These are phyloP conservation scores for Eleusine indica DNA, from an alignment of 176 grass and related monocot genomes.

Conservation along the genomic window DNA sequence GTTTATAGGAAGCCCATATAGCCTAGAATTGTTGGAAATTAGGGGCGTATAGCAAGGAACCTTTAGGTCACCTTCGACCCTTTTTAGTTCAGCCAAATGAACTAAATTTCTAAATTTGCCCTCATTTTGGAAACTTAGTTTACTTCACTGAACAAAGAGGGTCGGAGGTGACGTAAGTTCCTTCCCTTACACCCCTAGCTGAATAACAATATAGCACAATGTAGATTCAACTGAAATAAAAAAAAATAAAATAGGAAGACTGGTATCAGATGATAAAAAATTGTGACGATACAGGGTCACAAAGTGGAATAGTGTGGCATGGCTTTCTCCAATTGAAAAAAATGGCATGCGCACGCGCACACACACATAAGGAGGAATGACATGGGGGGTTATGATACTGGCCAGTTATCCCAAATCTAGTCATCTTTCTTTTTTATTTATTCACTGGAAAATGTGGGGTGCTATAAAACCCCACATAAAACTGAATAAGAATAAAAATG, in stretches of 20 bases:
- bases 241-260: background rate
- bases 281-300: background rate
- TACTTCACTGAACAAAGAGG: too few relatives aligned
- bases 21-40: background rate
- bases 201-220: background rate
- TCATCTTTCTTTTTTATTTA: constrained; percentile 5
- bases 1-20: background rate
- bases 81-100: too few relatives aligned
- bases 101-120: too few relatives aligned
- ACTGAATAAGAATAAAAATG: constrained; percentile 26
- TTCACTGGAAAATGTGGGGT: background rate
- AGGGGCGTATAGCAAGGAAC: too few relatives aligned
- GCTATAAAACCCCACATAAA: constrained; percentile 1
- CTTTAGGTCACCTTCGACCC: too few relatives aligned
- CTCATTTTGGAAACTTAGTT: too few relatives aligned
- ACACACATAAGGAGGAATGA: background rate
- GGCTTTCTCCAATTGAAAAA: background rate
- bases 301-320: background rate
- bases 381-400: background rate
- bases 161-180: too few relatives aligned
- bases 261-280: background rate
- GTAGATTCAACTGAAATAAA: background rate
- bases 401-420: background rate
- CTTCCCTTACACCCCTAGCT: too few relatives aligned
- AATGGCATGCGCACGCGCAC: background rate